Percentiles rank a stretch among this genome's conserved stretches.
Conservation (phyloP, 148 eudicot genomes). For the Vaccinium macrocarpon region DNA sequence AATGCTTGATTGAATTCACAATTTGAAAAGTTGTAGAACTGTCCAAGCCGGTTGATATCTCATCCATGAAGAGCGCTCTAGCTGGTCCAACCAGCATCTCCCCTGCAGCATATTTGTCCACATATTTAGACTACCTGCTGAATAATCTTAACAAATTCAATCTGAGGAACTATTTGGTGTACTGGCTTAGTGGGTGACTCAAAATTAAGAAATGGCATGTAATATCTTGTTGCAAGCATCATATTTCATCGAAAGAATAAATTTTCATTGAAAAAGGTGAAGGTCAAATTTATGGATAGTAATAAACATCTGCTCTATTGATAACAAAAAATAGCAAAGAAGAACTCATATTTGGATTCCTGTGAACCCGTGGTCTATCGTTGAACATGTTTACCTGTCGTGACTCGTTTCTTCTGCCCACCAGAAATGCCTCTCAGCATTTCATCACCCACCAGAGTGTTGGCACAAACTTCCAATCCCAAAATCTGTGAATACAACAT, state of each 20-base stretch:
- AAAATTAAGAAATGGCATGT: neutral
- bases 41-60: slow-evolving; percentile 27
- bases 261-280: neutral
- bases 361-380: neutral
- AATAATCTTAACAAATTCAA: neutral
- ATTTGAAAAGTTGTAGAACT: slow-evolving; percentile 24
- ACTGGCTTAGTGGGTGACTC: neutral
- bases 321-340: neutral
- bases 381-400: slow-evolving; percentile 40
- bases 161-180: no score
- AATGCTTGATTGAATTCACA: slow-evolving; percentile 17
- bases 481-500: slow-evolving; percentile 36
- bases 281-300: neutral
- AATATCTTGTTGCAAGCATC: neutral
- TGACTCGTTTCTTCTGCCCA: slow-evolving; percentile 57
- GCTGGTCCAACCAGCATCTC: slow-evolving; percentile 27
- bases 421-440: slow-evolving; percentile 69
- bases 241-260: neutral
- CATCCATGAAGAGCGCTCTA: slow-evolving; percentile 25
- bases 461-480: slow-evolving; percentile 64
- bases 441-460: slow-evolving; percentile 60
- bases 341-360: neutral
- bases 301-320: neutral
- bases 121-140: neutral
- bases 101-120: slow-evolving; percentile 15